These are phyloP conservation scores for Scutellaria galericulata DNA, from an alignment of 257 asterid genomes.

Conservation along the genomic window DNA sequence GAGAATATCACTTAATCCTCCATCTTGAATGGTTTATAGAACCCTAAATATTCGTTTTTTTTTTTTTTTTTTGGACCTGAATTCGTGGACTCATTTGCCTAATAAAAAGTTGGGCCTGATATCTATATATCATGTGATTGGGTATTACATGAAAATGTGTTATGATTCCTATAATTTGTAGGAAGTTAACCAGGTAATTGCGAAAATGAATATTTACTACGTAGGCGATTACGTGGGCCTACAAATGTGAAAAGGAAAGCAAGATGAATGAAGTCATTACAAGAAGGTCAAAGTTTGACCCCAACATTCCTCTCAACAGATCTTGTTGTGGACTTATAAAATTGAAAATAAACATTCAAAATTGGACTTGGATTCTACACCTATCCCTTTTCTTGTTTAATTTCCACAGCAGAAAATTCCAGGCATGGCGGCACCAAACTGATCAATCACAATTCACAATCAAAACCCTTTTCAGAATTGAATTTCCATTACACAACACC, in stretches of 20 bases:
- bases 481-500: conserved; percentile 8
- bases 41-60: no score
- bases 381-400: conserved; percentile 1
- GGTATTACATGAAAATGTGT: no score
- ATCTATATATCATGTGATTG: no score
- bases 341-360: conserved; percentile 29
- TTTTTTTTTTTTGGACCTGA: no score
- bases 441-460: background rate
- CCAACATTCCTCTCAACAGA: background rate
- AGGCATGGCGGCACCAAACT: conserved; percentile 29
- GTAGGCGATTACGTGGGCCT: conserved; percentile 30
- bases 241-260: conserved; percentile 17
- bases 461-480: conserved; percentile 17
- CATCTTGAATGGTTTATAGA: no score
- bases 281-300: conserved; percentile 21
- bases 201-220: background rate
- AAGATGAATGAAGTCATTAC: background rate
- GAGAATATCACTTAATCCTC: no score
- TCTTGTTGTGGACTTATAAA: background rate
- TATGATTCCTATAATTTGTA: no score
- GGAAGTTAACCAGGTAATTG: no score
- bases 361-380: conserved; percentile 15
- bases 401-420: conserved; percentile 31
- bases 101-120: no score
- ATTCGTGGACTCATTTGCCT: no score